phyloP scores from a whole-genome alignment of 2,329 filamentous ascomycete species.

The Phialophora macrospora region DNA sequence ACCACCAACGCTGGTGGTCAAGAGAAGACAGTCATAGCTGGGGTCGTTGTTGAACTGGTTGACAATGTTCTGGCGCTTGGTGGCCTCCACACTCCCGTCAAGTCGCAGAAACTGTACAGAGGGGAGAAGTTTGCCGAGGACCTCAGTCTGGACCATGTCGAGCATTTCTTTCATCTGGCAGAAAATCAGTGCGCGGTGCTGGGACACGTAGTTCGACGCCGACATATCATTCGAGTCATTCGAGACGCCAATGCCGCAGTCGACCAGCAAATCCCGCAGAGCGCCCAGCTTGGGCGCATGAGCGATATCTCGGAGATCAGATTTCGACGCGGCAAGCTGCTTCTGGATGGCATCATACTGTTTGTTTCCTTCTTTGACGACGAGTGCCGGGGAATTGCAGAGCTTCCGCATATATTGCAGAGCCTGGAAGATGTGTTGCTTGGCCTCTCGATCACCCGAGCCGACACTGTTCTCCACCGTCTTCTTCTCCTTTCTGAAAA shows the following conservation, averaged over 20 bases:
- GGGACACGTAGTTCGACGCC: slow-evolving; percentile 79
- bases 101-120: slow-evolving; percentile 92
- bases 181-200: slow-evolving; percentile 93
- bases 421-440: slow-evolving; percentile 98
- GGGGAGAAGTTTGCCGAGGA: slow-evolving; percentile 87
- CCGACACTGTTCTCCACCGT: slow-evolving; percentile 83
- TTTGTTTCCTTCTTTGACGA: slow-evolving; percentile 91
- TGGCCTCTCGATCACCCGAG: slow-evolving; percentile 85
- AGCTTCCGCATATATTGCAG: slow-evolving; percentile 99
- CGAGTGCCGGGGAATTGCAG: slow-evolving; percentile 94
- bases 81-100: slow-evolving; percentile 90
- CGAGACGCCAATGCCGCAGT: slow-evolving; percentile 89
- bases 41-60: slow-evolving; percentile 99
- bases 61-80: slow-evolving; percentile 93
- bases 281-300: slow-evolving; percentile 94
- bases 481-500: slow-evolving; percentile 90
- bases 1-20: slow-evolving; percentile 94
- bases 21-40: slow-evolving; percentile 88
- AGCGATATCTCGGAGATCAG: slow-evolving; percentile 77
- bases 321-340: slow-evolving; percentile 76
- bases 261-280: slow-evolving; percentile 89
- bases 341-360: slow-evolving; percentile 87
- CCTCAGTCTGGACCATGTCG: slow-evolving; percentile 95
- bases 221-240: slow-evolving; percentile 48
- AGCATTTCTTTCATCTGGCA: slow-evolving; percentile 99